Evolutionary conservation across 805 yeast genomes (phyloP).

Genomic region (Metschnikowia picachoensis): DNA sequence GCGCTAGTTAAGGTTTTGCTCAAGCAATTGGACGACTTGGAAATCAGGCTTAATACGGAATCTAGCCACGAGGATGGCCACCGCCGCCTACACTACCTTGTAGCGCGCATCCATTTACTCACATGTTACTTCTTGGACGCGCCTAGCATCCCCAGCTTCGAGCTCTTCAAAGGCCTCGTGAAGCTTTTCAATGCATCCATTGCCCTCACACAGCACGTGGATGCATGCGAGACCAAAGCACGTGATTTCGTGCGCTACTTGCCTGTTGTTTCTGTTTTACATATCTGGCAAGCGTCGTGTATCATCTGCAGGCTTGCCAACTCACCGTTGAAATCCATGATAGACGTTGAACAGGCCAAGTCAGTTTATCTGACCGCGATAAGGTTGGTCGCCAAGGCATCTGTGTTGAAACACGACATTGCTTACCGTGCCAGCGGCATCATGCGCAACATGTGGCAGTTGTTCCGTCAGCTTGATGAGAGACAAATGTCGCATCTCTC

Average conservation of each 20-base stretch:
- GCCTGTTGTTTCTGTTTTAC: constrained; percentile 78
- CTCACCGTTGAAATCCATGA: constrained; percentile 60
- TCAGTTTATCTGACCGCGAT: constrained; percentile 65
- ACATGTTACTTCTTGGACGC: constrained; percentile 79
- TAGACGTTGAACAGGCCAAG: constrained; percentile 72
- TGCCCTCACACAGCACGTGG: constrained; percentile 63
- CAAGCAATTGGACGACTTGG: constrained; percentile 73
- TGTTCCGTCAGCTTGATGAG: constrained; percentile 65
- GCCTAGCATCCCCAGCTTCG: constrained; percentile 47
- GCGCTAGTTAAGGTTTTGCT: constrained; percentile 70
- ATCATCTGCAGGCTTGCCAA: constrained; percentile 75
- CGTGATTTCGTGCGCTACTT: constrained; percentile 66
- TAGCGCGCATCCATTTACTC: constrained; percentile 76
- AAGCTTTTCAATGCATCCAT: constrained; percentile 78
- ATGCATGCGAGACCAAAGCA: constrained; percentile 54
- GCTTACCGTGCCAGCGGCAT: constrained; percentile 91
- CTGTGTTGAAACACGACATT: constrained; percentile 86
- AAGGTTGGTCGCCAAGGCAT: constrained; percentile 67
- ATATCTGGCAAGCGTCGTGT: constrained; percentile 90
- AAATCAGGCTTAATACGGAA: constrained; percentile 46
- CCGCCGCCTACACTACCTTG: constrained; percentile 62
- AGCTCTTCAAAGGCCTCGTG: constrained; percentile 68
- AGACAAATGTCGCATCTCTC: constrained; percentile 38
- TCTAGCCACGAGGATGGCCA: constrained; percentile 52
- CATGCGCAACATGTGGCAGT: constrained; percentile 91